Evolutionary conservation across 1,284 basidiomycete species (phyloP), one percentile per base, ranked within the genome.

Genomic region (Puccinia horiana): DNA sequence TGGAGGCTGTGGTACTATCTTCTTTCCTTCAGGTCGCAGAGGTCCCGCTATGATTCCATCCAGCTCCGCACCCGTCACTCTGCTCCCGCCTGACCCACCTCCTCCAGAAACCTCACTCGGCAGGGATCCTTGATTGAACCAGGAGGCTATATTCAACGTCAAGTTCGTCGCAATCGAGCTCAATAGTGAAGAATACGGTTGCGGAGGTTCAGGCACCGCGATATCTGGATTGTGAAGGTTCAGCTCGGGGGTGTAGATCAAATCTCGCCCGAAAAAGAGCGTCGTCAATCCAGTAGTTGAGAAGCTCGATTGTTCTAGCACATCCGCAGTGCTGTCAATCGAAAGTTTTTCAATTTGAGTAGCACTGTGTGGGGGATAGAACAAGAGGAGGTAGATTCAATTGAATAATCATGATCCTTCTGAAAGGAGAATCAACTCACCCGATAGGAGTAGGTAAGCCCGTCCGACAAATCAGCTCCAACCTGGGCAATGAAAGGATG

Each of bases 21-120:
- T 76, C 42, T 42, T 56, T 11, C n/a, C 54, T 44, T 65, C 42
- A 6, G 80, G 80, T 54, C 80, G 70, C 14, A 35, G 54, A 29
- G 80, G 80, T n/a, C 80, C 80, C 9, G 72, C 80, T 35, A 82
- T n/a, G 29, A 76, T 65, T 2, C 18, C 32, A 76, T 82, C 80
- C n/a, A 82, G 29, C 40, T 82, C 80, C 1, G 54, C 23, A 8
- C 80, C 80, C 16, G 70, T 76, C 32, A 82, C 37, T 63, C 58
- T 20, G n/a, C 40, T 58, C 35, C 20, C 58, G 18, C 67, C 52
- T 5, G 37, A 42, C 37, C 47, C n/a, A n/a, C n/a, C 76, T 23
- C 42, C 58, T 32, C 47, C 37, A 20, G 26, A 29, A 61, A 23
- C 52, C 26, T 56, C n/a, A 40, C 9, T 58, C 26, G 35, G 20